Base-by-base conservation (phyloP, 2,329 filamentous ascomycete genomes). In the Venturia asperata region DNA sequence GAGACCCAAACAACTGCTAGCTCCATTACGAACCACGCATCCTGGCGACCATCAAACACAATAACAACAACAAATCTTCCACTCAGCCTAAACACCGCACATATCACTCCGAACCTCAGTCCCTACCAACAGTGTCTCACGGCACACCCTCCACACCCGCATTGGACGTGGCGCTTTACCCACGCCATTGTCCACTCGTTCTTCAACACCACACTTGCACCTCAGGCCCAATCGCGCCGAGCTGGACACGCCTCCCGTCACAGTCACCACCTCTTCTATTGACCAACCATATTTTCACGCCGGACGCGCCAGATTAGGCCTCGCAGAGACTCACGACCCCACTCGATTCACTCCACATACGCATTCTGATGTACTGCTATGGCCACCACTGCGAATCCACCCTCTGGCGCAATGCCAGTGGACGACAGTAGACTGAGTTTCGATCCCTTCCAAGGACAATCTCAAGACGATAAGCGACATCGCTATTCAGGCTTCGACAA, bases 311-410 rank as follows among this genome's bases (percentile, higher is more conserved):
- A 56, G 1, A 5, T 17, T 13, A 15, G 11, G 15, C 49, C 27
- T 56, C n/a, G 17, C 49, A 19, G 30, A 34, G 24, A 21, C 30
- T 34, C 49, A 21, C 49, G 49, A 24, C 6, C 17, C 49, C 15
- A 56, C 27, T 17, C 58, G 24, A 61, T 42, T 43, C 60, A 39
- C 37, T 56, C 42, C 5, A 56, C 17, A 24, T 39, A 30, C 56
- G 17, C 11, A 63, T 21, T 49, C 42, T 65, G 65, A 66, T 61
- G 42, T 70, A 65, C 65, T 71, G 67, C 64, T 66, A 80, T 80
- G 78, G 76, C 77, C 65, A 76, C 77, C 64, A 73, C 72, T 60
- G 76, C 76, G 67, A 79, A 78, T 66, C 73, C 70, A 62, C 73
- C 74, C 61, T 72, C 74, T 62, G 77, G 77, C 71, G 77, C 77